phyloP scores from a whole-genome alignment of 768 basidiomycete genomes.

The Termitomyces sp. region DNA sequence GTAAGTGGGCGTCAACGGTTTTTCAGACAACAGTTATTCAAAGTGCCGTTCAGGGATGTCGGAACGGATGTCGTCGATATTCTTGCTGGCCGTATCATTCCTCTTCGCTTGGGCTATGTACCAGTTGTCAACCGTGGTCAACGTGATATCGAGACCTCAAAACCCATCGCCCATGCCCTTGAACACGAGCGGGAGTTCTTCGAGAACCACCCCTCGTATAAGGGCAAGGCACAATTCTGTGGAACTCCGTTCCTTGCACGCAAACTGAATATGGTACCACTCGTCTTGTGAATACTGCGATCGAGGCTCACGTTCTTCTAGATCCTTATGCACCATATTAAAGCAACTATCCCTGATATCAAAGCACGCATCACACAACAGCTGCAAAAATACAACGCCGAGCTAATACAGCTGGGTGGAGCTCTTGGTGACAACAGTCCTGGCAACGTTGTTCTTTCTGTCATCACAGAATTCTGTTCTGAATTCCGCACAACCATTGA shows the following conservation, averaged over 20 bases:
- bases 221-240: slow-evolving; percentile 92
- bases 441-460: slow-evolving; percentile 90
- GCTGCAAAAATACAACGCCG: slow-evolving; percentile 82
- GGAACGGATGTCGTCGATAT: slow-evolving; percentile 99
- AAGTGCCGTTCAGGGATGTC: slow-evolving; percentile 69
- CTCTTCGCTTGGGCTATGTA: slow-evolving; percentile 93
- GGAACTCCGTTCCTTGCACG: slow-evolving; percentile 96
- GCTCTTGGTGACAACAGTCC: slow-evolving; percentile 80
- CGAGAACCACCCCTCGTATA: slow-evolving; percentile 91
- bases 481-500: slow-evolving; percentile 98
- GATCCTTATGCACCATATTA: slow-evolving; percentile 99
- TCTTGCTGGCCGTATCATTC: slow-evolving; percentile 94
- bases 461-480: slow-evolving; percentile 96
- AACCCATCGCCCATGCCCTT: slow-evolving; percentile 80
- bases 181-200: slow-evolving; percentile 93
- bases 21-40: neutral
- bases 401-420: slow-evolving; percentile 83
- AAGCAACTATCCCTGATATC: slow-evolving; percentile 96
- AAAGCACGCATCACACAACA: slow-evolving; percentile 93
- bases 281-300: slow-evolving; percentile 17
- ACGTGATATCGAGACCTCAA: slow-evolving; percentile 89
- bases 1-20: slow-evolving; percentile 42
- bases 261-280: slow-evolving; percentile 83
- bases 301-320: slow-evolving; percentile 22
- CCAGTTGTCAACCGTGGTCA: slow-evolving; percentile 99